Evolutionary conservation across 169 alveolate genomes (phyloP).

Genomic region (Eimeria praecox): DNA sequence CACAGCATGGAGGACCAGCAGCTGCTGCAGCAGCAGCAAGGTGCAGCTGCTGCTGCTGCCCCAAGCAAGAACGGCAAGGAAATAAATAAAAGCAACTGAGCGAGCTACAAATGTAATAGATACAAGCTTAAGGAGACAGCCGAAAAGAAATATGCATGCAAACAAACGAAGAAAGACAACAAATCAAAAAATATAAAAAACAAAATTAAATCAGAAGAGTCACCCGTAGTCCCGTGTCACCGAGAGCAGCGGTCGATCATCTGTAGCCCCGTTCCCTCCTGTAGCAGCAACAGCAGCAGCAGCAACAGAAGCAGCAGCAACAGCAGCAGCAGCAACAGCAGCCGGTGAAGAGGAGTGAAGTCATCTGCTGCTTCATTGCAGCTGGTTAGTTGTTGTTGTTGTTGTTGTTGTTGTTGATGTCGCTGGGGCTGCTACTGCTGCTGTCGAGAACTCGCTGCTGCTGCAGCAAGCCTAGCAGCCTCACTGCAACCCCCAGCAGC

Average conservation of each 20-base stretch:
- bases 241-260: conserved; percentile 7
- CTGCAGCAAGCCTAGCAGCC: neutral
- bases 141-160: neutral
- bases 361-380: neutral
- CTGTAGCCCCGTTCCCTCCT: neutral
- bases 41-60: neutral
- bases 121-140: neutral
- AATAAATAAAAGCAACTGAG: neutral
- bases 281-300: neutral
- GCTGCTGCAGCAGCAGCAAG: neutral
- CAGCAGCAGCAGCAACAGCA: conserved; percentile 31
- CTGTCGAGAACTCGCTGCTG: neutral
- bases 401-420: neutral
- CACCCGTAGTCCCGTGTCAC: conserved; percentile 37
- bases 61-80: neutral
- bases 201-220: neutral
- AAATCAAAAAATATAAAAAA: neutral
- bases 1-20: neutral
- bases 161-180: neutral
- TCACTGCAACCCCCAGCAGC: neutral
- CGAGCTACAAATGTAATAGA: neutral
- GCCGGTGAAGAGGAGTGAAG: neutral
- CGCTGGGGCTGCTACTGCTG: neutral
- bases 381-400: neutral
- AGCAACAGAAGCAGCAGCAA: conserved; percentile 9